These are phyloP conservation scores for Ustilago loliicola DNA, from an alignment of 1,284 basidiomycete genomes.

Conservation along the genomic window DNA sequence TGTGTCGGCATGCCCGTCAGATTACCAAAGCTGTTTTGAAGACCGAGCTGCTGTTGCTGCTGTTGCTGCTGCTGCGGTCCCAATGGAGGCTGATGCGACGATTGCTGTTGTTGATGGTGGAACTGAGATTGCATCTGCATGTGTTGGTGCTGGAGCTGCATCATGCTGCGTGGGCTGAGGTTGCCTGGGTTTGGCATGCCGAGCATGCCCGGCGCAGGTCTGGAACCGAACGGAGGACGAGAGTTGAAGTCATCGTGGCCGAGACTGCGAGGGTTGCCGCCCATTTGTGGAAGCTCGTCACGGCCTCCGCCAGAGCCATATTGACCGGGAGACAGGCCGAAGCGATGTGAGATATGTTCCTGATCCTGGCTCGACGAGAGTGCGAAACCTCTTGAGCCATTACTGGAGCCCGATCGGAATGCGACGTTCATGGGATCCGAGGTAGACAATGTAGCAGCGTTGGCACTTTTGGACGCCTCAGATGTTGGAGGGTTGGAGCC, in stretches of 20 bases:
- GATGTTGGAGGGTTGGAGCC: slow-evolving; percentile 32
- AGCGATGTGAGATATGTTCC: slow-evolving; percentile 42
- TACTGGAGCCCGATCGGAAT: slow-evolving; percentile 32
- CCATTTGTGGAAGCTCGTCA: slow-evolving; percentile 35
- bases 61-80: slow-evolving; percentile 26
- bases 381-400: slow-evolving; percentile 33
- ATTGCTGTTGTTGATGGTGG: slow-evolving; percentile 34
- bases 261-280: slow-evolving; percentile 35
- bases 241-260: slow-evolving; percentile 40
- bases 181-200: slow-evolving; percentile 46
- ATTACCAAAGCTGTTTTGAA: slow-evolving; percentile 32
- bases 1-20: slow-evolving; percentile 19
- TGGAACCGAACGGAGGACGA: slow-evolving; percentile 27
- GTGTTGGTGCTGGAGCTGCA: slow-evolving; percentile 63
- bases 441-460: slow-evolving; percentile 40
- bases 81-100: slow-evolving; percentile 18
- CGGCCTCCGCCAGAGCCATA: slow-evolving; percentile 22
- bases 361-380: slow-evolving; percentile 39
- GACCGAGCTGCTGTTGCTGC: slow-evolving; percentile 37
- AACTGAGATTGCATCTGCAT: slow-evolving; percentile 58
- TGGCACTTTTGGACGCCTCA: slow-evolving; percentile 33
- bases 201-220: slow-evolving; percentile 29
- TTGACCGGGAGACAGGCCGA: slow-evolving; percentile 43
- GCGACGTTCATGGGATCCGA: slow-evolving; percentile 51
- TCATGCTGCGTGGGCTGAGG: slow-evolving; percentile 61